Evolutionary conservation across 176 grass and related monocot species (phyloP).

Genomic region (Raddia guianensis): DNA sequence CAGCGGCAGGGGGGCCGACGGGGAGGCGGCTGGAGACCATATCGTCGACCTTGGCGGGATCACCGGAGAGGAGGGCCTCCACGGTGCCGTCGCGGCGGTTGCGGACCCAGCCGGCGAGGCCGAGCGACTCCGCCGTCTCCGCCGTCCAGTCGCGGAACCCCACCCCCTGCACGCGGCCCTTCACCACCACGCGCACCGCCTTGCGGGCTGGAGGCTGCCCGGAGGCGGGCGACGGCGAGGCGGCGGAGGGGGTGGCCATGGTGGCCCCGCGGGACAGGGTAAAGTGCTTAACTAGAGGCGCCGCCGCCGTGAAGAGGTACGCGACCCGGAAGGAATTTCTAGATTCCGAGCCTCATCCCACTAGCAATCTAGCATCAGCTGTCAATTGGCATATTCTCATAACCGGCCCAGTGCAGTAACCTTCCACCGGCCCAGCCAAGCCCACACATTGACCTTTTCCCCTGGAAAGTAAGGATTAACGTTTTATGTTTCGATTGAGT

Average conservation of each 20-base stretch:
- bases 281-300: background rate
- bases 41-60: slow-evolving; percentile 58
- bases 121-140: slow-evolving; percentile 67
- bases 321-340: background rate
- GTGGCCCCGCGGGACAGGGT: background rate
- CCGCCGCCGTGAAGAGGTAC: background rate
- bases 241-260: slow-evolving; percentile 41
- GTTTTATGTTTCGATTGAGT: too few relatives aligned
- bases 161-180: slow-evolving; percentile 80
- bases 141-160: slow-evolving; percentile 84
- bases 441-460: too few relatives aligned
- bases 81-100: slow-evolving; percentile 81
- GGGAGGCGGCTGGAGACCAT: slow-evolving; percentile 63
- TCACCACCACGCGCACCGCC: slow-evolving; percentile 64
- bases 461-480: too few relatives aligned
- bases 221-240: slow-evolving; percentile 34
- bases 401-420: background rate
- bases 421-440: too few relatives aligned
- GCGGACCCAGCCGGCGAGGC: slow-evolving; percentile 77
- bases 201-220: slow-evolving; percentile 31
- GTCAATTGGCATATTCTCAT: background rate
- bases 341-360: background rate
- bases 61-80: slow-evolving; percentile 77
- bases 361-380: background rate
- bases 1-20: slow-evolving; percentile 42